Evolutionary conservation across 106 monocot species (phyloP).

Genomic region (Posidonia australis): DNA sequence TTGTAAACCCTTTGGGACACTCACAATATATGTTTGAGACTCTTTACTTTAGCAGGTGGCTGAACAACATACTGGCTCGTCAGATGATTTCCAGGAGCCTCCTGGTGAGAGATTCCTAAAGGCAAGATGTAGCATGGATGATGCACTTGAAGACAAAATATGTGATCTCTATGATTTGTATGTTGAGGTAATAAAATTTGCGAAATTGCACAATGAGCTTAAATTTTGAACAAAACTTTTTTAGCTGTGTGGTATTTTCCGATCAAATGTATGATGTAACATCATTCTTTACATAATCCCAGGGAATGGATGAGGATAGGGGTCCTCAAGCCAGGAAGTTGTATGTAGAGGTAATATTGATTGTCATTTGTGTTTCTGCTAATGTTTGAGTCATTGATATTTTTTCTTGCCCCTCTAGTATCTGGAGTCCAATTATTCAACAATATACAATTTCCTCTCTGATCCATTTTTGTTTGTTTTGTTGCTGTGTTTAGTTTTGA

Average conservation of each 20-base stretch:
- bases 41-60: slow-evolving; percentile 25
- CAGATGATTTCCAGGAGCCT: slow-evolving; percentile 72
- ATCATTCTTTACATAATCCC: slow-evolving; percentile 3
- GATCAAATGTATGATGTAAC: not conserved
- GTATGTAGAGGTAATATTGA: slow-evolving; percentile 63
- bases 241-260: not conserved
- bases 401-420: not conserved
- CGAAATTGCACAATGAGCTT: not conserved
- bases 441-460: no score
- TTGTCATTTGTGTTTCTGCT: not conserved
- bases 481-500: no score
- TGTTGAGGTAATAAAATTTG: slow-evolving; percentile 57
- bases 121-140: slow-evolving; percentile 57
- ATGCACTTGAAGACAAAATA: slow-evolving; percentile 82
- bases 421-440: no score
- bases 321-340: slow-evolving; percentile 80
- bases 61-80: slow-evolving; percentile 53
- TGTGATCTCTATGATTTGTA: slow-evolving; percentile 94
- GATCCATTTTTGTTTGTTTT: no score
- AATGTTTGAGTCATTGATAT: not conserved
- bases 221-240: not conserved
- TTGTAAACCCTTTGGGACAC: not conserved
- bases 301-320: slow-evolving; percentile 96
- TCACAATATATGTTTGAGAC: not conserved
- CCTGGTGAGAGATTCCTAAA: slow-evolving; percentile 37